These are phyloP conservation scores for Clohesyomyces aquaticus DNA, from an alignment of 495 filamentous ascomycete genomes.

Conservation along the genomic window DNA sequence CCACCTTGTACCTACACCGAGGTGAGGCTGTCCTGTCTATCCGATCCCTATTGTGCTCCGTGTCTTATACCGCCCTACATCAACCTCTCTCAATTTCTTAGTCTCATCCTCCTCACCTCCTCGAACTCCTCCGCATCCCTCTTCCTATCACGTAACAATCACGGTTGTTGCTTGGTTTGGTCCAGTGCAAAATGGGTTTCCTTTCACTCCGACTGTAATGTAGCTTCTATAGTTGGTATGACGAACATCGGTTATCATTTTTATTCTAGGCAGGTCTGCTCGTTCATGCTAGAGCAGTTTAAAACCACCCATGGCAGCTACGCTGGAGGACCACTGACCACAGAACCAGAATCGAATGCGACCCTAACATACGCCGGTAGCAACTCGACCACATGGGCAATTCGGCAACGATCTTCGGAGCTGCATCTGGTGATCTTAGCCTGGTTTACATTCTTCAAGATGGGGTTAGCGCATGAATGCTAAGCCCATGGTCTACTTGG, in stretches of 20 bases:
- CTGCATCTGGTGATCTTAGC: too few relatives aligned
- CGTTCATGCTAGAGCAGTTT: too few relatives aligned
- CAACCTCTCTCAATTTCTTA: background rate
- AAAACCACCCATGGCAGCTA: too few relatives aligned
- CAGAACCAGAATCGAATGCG: too few relatives aligned
- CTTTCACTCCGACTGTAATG: background rate
- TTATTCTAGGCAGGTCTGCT: background rate
- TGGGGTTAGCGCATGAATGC: too few relatives aligned
- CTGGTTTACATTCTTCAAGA: too few relatives aligned
- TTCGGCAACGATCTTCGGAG: too few relatives aligned
- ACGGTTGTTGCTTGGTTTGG: conserved; percentile 5
- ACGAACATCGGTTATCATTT: background rate
- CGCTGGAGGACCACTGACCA: too few relatives aligned
- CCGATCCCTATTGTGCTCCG: conserved; percentile 16
- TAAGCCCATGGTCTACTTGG: too few relatives aligned
- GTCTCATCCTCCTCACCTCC: background rate
- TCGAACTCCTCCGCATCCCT: background rate
- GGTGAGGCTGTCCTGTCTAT: conserved; percentile 5
- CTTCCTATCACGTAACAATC: background rate
- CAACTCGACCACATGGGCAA: too few relatives aligned
- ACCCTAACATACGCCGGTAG: too few relatives aligned
- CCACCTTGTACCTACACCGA: background rate
- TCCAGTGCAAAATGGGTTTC: background rate
- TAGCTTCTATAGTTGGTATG: conserved; percentile 8
- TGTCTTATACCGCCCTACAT: background rate